phyloP scores from a whole-genome alignment of 2,329 filamentous ascomycete genomes.

The Paraconiothyrium sp. region DNA sequence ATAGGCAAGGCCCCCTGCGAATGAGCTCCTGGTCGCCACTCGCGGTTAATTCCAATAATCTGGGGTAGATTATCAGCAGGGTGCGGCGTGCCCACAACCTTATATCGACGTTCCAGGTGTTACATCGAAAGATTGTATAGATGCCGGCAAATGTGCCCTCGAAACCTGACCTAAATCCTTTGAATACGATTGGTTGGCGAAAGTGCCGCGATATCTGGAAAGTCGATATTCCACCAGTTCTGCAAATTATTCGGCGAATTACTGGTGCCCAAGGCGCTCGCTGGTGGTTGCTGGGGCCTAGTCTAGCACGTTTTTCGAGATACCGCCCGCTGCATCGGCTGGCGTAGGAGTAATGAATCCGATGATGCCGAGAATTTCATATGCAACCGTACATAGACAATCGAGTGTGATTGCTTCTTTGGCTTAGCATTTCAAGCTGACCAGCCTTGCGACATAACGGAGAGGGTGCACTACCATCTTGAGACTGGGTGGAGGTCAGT shows the following conservation, averaged over 20 bases:
- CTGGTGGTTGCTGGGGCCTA: not conserved
- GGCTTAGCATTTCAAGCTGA: too few relatives aligned
- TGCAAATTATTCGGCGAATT: conserved; percentile 5
- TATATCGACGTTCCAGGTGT: conserved; percentile 10
- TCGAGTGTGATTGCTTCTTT: not conserved
- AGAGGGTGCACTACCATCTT: too few relatives aligned
- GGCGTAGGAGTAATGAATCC: conserved; percentile 1
- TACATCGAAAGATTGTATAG: not conserved
- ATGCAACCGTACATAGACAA: not conserved
- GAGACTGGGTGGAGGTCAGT: too few relatives aligned
- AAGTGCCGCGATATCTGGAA: not conserved
- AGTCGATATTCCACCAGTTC: not conserved
- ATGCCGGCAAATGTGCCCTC: conserved; percentile 10
- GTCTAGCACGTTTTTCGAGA: not conserved
- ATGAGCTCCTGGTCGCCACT: not conserved
- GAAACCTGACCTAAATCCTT: not conserved
- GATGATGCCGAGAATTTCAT: not conserved
- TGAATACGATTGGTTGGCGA: not conserved
- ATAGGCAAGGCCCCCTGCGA: conserved; percentile 6
- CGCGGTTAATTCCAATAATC: conserved; percentile 4
- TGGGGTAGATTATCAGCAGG: conserved; percentile 10
- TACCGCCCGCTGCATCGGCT: not conserved
- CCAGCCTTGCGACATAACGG: too few relatives aligned
- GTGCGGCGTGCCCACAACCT: not conserved
- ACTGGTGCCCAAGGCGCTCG: not conserved